A percentile compares a stretch with the other conserved stretches of the same genome.
phyloP scores from a whole-genome alignment of 2,329 filamentous ascomycete genomes.

The Alternaria panax region DNA sequence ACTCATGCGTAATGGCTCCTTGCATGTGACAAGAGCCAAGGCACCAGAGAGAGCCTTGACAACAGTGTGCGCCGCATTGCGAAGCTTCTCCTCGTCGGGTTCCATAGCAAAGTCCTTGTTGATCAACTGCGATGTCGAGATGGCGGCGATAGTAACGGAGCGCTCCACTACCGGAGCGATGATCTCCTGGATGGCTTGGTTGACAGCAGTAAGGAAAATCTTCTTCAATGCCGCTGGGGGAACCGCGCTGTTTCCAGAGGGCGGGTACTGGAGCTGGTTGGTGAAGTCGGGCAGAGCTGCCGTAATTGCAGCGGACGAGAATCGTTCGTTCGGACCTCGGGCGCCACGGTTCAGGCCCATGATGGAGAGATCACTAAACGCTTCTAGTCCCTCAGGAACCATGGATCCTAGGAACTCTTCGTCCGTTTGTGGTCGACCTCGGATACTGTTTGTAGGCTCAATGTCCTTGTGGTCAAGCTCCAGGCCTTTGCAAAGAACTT shows the following conservation, averaged over 20 bases:
- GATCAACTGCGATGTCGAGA: conserved; percentile 94
- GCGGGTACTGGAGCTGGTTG: conserved; percentile 77
- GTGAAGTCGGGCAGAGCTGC: conserved; percentile 85
- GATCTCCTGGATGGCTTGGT: conserved; percentile 91
- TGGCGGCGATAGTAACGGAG: conserved; percentile 96
- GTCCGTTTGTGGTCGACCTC: conserved; percentile 74
- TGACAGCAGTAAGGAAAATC: conserved; percentile 86
- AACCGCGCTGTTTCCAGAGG: conserved; percentile 73
- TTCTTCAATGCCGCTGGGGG: conserved; percentile 68
- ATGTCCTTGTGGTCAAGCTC: conserved; percentile 92
- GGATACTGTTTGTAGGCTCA: conserved; percentile 84
- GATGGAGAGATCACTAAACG: conserved; percentile 78
- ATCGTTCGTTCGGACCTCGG: conserved; percentile 71
- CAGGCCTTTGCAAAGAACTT: conserved; percentile 92
- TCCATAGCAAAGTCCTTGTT: conserved; percentile 97
- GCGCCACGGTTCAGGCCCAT: conserved; percentile 66
- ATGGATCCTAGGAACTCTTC: conserved; percentile 61
- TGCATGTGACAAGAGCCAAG: conserved; percentile 95
- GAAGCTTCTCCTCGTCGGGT: conserved; percentile 84
- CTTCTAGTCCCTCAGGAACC: conserved; percentile 73
- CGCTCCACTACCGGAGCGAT: conserved; percentile 97
- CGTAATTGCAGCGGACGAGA: conserved; percentile 79
- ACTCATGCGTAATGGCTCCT: conserved; percentile 93
- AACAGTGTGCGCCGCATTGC: conserved; percentile 88
- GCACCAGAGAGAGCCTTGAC: conserved; percentile 94